phyloP scores from a whole-genome alignment of 2,329 filamentous ascomycete species.

The Trichoderma sp. region DNA sequence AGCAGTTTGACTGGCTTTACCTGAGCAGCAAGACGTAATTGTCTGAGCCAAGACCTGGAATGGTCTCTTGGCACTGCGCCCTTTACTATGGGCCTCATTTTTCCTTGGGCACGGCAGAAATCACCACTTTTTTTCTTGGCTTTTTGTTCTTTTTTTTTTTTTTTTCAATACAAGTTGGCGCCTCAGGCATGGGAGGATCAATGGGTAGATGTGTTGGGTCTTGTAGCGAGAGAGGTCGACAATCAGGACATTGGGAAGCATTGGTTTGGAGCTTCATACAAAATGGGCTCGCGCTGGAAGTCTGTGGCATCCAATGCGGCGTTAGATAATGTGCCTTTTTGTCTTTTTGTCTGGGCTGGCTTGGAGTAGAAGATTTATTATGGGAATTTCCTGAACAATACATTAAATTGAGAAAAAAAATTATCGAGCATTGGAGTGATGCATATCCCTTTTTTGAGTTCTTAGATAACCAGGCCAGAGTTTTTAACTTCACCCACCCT shows the following conservation, averaged over 20 bases:
- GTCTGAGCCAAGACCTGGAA: slow-evolving; percentile 31
- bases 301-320: background rate
- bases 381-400: background rate
- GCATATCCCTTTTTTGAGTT: background rate
- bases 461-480: background rate
- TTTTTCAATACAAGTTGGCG: slow-evolving; percentile 2
- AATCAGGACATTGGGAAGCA: background rate
- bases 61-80: slow-evolving; percentile 27
- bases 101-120: background rate
- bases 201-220: background rate
- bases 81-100: slow-evolving; percentile 6
- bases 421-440: background rate
- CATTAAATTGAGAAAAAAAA: background rate
- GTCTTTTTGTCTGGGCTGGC: background rate
- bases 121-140: background rate
- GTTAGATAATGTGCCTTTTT: background rate
- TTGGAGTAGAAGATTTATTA: slow-evolving; percentile 3
- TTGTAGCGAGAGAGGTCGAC: background rate
- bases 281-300: background rate
- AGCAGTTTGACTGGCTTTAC: slow-evolving; percentile 25
- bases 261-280: background rate
- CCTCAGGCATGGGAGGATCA: background rate
- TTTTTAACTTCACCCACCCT: background rate
- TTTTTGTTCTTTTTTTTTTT: background rate
- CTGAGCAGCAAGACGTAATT: slow-evolving; percentile 30